Conservation (phyloP, 495 filamentous ascomycete species). For the Apodospora peruviana region DNA sequence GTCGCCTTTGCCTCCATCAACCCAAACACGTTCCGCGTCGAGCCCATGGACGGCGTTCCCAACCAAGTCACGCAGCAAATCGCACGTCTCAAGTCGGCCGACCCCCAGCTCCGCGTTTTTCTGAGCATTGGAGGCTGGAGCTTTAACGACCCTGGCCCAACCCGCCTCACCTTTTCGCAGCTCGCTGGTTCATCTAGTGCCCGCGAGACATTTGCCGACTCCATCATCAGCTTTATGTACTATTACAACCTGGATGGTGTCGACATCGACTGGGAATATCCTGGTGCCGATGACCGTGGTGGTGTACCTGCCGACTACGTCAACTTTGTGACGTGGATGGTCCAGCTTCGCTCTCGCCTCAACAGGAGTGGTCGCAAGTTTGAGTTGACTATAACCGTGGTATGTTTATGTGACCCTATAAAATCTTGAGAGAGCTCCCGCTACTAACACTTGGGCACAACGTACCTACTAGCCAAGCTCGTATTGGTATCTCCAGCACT, state of each 20-base stretch:
- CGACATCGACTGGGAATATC: conserved; percentile 52
- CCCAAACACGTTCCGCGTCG: conserved; percentile 7
- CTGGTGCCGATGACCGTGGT: conserved; percentile 32
- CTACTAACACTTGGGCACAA: too few species aligned
- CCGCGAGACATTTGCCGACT: conserved; percentile 10
- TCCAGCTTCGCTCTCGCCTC: neutral
- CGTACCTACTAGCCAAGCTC: too few species aligned
- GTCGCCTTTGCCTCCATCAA: conserved; percentile 15
- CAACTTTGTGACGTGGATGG: conserved; percentile 28
- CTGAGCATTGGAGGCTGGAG: conserved; percentile 37
- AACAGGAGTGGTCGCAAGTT: neutral
- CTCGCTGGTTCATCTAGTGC: conserved; percentile 12
- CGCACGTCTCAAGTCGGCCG: conserved; percentile 18
- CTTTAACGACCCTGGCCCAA: conserved; percentile 30
- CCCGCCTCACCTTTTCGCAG: conserved; percentile 9
- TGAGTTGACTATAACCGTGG: conserved; percentile 35
- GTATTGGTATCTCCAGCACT: conserved; percentile 52
- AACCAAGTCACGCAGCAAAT: conserved; percentile 4
- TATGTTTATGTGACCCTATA: too few species aligned
- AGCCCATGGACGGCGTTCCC: conserved; percentile 11
- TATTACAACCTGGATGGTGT: conserved; percentile 30
- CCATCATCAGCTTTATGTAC: neutral
- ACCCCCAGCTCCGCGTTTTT: conserved; percentile 25
- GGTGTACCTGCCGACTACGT: conserved; percentile 28
- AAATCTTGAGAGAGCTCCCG: too few species aligned